These are phyloP conservation scores for Monilinia fructicola DNA, from an alignment of 2,329 filamentous ascomycete species.

Conservation along the genomic window DNA sequence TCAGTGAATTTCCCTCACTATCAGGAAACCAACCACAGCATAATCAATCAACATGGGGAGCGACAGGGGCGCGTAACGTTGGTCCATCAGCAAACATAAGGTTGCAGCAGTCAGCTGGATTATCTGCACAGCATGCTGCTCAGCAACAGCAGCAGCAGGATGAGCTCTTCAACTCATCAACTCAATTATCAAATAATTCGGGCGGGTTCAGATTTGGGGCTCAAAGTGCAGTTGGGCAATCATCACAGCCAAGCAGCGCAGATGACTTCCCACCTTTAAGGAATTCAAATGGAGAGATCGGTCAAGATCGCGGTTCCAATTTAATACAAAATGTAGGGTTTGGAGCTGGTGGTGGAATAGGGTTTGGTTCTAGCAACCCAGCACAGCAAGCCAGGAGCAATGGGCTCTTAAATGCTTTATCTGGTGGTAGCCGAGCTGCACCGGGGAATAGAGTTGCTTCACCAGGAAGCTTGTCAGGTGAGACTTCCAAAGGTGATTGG, in stretches of 20 bases:
- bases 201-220: slow-evolving; percentile 40
- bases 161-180: slow-evolving; percentile 40
- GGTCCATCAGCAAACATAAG: slow-evolving; percentile 37
- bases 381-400: slow-evolving; percentile 54
- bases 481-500: slow-evolving; percentile 11
- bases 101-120: slow-evolving; percentile 36
- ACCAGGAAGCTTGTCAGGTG: slow-evolving; percentile 37
- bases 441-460: slow-evolving; percentile 43
- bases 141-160: slow-evolving; percentile 41
- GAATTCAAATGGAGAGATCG: slow-evolving; percentile 57
- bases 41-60: slow-evolving; percentile 40
- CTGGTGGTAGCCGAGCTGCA: slow-evolving; percentile 54
- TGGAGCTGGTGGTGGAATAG: slow-evolving; percentile 48
- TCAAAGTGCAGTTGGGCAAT: slow-evolving; percentile 40
- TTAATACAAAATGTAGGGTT: slow-evolving; percentile 59
- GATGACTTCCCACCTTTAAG: slow-evolving; percentile 66
- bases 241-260: slow-evolving; percentile 45
- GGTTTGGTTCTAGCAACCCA: slow-evolving; percentile 40
- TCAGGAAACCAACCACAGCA: slow-evolving; percentile 56
- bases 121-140: slow-evolving; percentile 38
- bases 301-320: slow-evolving; percentile 53
- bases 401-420: slow-evolving; percentile 63
- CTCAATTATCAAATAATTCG: slow-evolving; percentile 38
- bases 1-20: slow-evolving; percentile 64
- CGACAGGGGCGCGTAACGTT: slow-evolving; percentile 36